Percentiles rank a stretch among this genome's conserved stretches.
phyloP scores from a whole-genome alignment of 2,329 filamentous ascomycete species.

The Setomelanomma holmii region DNA sequence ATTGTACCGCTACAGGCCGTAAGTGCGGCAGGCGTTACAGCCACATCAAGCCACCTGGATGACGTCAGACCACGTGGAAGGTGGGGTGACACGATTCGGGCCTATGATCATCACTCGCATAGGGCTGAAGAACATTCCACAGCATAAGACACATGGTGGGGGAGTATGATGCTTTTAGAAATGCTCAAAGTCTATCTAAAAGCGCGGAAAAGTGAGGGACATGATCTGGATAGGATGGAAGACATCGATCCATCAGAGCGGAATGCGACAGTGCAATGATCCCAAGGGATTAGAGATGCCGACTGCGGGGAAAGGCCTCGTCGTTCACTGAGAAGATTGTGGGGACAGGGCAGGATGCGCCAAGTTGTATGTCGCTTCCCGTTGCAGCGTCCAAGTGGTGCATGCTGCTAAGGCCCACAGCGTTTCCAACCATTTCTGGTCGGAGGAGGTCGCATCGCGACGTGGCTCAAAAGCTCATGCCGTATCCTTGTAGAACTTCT shows the following conservation, averaged over 20 bases:
- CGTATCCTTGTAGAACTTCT: conserved; percentile 69
- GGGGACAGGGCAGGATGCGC: not conserved
- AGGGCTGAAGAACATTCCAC: conserved; percentile 23
- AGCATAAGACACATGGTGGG: conserved; percentile 1
- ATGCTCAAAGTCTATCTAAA: conserved; percentile 11
- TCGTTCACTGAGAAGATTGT: not conserved
- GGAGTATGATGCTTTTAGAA: conserved; percentile 5
- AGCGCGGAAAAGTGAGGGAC: conserved; percentile 4
- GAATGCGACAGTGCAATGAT: not conserved
- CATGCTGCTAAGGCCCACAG: not conserved
- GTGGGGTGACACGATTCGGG: conserved; percentile 7
- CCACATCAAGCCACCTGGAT: not conserved
- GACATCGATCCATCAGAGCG: conserved; percentile 1
- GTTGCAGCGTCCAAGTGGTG: conserved; percentile 2
- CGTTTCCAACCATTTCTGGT: not conserved
- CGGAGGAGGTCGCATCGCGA: not conserved
- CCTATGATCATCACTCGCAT: conserved; percentile 9
- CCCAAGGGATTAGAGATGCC: not conserved
- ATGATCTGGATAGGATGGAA: conserved; percentile 13
- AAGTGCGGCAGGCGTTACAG: not conserved
- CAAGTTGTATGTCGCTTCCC: not conserved
- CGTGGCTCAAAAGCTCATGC: not conserved
- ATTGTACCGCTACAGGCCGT: not conserved
- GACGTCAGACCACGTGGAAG: conserved; percentile 13
- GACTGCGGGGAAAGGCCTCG: not conserved